phyloP scores from a whole-genome alignment of 768 basidiomycete species.

The Cystofilobasidium ferigula region DNA sequence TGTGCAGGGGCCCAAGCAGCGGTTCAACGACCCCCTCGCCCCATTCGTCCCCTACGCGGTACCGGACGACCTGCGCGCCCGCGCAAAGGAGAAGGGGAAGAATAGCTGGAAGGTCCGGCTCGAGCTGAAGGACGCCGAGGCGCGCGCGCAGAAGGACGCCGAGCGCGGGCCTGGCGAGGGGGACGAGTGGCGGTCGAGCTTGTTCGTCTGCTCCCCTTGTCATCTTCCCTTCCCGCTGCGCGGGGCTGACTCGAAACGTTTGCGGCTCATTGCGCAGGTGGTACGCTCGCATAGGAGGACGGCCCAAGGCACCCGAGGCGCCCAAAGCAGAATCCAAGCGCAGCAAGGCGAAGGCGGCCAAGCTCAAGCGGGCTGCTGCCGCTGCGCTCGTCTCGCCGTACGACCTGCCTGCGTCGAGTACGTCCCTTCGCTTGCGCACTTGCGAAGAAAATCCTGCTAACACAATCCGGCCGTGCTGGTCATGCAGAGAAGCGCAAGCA shows the following conservation, averaged over 20 bases:
- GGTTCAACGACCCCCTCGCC: background rate
- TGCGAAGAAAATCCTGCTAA: no score
- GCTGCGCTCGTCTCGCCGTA: background rate
- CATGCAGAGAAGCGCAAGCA: background rate
- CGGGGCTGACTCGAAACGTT: no score
- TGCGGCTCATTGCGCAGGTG: background rate
- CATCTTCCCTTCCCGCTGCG: no score
- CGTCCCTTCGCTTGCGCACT: background rate
- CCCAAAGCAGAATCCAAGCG: background rate
- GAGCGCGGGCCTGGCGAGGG: background rate
- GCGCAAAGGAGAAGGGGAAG: background rate
- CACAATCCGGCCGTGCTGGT: background rate
- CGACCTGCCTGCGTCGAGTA: background rate
- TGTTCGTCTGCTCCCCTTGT: background rate
- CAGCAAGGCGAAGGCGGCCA: background rate
- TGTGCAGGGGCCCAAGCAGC: background rate
- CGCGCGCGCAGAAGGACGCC: background rate
- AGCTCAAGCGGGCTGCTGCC: background rate
- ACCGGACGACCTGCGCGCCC: background rate
- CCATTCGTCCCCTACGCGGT: background rate
- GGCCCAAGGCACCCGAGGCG: background rate
- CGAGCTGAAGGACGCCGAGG: background rate
- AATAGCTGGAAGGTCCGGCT: conserved; percentile 3
- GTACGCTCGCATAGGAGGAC: background rate
- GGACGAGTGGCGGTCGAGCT: background rate